A percentile compares a stretch with the other conserved stretches of the same genome.
Conservation (phyloP, 257 asterid species). For the Eustoma russellianum region DNA sequence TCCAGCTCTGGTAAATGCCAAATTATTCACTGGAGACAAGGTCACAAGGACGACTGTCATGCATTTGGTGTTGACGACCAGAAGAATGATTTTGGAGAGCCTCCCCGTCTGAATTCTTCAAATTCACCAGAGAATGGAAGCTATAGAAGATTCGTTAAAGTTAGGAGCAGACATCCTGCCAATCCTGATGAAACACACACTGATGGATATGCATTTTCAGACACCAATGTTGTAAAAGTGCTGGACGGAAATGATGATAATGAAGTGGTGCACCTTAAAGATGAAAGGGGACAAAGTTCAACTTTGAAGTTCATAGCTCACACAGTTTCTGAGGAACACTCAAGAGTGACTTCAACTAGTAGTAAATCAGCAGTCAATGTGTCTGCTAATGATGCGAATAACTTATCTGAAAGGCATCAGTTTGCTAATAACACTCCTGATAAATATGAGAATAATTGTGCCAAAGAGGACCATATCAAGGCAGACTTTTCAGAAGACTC, state of each 20-base stretch:
- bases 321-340: constrained; percentile 20
- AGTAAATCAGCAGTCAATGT: constrained; percentile 18
- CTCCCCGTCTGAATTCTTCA: constrained; percentile 18
- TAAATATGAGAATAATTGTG: constrained; percentile 8
- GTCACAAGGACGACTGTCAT: constrained; percentile 76
- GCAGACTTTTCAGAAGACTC: constrained; percentile 22
- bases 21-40: constrained; percentile 74
- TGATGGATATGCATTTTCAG: constrained; percentile 14
- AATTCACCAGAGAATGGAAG: constrained; percentile 25
- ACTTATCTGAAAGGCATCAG: constrained; percentile 15
- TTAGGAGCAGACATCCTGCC: constrained; percentile 20
- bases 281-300: constrained; percentile 17
- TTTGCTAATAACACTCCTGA: constrained; percentile 5
- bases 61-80: constrained; percentile 25
- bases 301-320: constrained; percentile 11
- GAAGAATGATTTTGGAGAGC: constrained; percentile 17
- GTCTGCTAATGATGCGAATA: constrained; percentile 20
- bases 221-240: constrained; percentile 15
- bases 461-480: constrained; percentile 15
- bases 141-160: constrained; percentile 16
- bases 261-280: constrained; percentile 12
- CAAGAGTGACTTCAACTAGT: constrained; percentile 17
- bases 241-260: constrained; percentile 17
- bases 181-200: constrained; percentile 23
- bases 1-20: constrained; percentile 81